Evolutionary conservation across 106 monocot species (phyloP), one percentile per base, ranked within the genome.

Genomic region (Amphibolis antarctica): DNA sequence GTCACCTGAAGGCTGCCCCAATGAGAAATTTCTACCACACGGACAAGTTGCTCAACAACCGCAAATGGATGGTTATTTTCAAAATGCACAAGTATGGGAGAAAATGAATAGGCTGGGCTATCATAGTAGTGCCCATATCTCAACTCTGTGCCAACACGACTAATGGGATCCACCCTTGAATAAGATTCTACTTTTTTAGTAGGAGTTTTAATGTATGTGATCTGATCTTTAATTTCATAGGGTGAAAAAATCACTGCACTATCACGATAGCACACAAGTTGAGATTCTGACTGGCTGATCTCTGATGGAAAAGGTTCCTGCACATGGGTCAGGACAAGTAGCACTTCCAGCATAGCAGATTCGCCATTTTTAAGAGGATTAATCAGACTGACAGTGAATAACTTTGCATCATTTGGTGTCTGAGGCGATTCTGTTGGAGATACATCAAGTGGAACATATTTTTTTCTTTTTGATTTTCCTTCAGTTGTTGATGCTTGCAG

Each of bases 41-140:
- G 83, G 12, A 76, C 78, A 74, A 91, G 83, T 68, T 91, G 83
- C 67, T 91, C 90, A 73, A 83, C 78, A 71, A 91, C 83, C n/a
- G 86, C 76, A 83, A 91, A 91, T 17, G 90, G 86, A 67, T 79
- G 72, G 55, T 91, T 91, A 53, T 91, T 86, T 71, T 91, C 90
- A 59, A 83, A 86, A 79, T 91, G 90, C 5, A 91, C 71, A 22
- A 86, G 53, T 45, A 91, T 72, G 9, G 90, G 90, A 25, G 81
- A 74, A 76, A 56, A 81, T 28, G 86, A 81, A 77, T 83, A 86
- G 28, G 90, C 83, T 19, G 74, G 28, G 22, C 56, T 78, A 28
- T 86, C 77, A 65, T 69, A 46, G 55, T 86, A 91, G 13, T 31
- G 64, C 36, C 90, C 90, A 62, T 91, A 91, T 74, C 60, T 86